Conservation (phyloP, 2,329 filamentous ascomycete species). For the Talaromyces amestolkiae region DNA sequence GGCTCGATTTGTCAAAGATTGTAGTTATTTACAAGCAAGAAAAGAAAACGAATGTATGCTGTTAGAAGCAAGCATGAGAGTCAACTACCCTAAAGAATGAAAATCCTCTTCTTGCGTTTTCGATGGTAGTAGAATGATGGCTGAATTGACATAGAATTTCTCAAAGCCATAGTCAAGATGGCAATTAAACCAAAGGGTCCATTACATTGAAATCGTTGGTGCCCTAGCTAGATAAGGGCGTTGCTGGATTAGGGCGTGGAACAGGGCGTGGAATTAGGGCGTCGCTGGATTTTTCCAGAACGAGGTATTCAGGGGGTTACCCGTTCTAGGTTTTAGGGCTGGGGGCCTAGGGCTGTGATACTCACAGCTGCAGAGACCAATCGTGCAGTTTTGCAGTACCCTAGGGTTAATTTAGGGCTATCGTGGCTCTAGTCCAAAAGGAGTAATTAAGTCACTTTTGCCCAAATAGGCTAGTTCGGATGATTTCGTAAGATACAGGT, state of each 20-base stretch:
- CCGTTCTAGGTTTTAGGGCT: slow-evolving; percentile 1
- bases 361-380: not conserved
- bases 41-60: not conserved
- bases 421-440: not conserved
- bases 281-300: not conserved
- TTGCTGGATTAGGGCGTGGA: not conserved
- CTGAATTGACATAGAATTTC: not conserved
- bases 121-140: not conserved
- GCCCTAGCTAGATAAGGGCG: not conserved
- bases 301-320: not conserved
- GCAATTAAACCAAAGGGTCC: not conserved
- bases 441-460: not conserved
- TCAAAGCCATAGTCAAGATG: not conserved
- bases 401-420: not conserved
- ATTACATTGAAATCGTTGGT: not conserved
- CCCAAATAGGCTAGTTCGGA: not conserved
- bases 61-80: not conserved
- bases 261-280: not conserved
- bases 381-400: not conserved
- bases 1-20: not conserved
- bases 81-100: not conserved
- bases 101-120: not conserved
- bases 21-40: not conserved
- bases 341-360: not conserved
- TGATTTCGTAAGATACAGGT: not conserved